Evolutionary conservation across 2,329 filamentous ascomycete genomes (phyloP).

Genomic region (Trichoderma pleuroti): DNA sequence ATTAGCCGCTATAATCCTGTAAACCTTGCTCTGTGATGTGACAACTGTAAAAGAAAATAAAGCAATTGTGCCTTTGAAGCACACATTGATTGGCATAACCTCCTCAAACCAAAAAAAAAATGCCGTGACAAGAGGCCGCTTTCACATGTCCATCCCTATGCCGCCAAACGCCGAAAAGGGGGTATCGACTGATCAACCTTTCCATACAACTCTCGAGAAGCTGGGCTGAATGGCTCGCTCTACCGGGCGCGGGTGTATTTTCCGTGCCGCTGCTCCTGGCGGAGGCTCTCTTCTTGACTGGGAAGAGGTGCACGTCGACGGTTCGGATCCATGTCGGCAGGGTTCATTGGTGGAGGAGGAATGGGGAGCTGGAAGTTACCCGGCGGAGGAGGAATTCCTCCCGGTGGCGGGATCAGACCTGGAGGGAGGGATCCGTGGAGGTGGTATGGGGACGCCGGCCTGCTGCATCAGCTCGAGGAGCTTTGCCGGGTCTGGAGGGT

Average conservation of each 20-base stretch:
- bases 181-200: conserved; percentile 19
- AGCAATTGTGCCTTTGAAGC: not conserved
- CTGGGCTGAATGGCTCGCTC: not conserved
- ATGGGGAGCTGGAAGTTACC: conserved; percentile 35
- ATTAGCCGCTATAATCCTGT: not conserved
- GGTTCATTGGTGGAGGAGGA: conserved; percentile 40
- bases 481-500: conserved; percentile 58
- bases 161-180: conserved; percentile 25
- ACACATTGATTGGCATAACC: not conserved
- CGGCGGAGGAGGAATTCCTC: conserved; percentile 33
- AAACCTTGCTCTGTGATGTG: not conserved
- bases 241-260: conserved; percentile 56
- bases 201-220: not conserved
- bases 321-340: conserved; percentile 31
- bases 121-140: not conserved
- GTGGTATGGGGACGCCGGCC: conserved; percentile 59
- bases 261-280: conserved; percentile 68
- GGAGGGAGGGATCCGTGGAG: conserved; percentile 45
- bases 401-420: conserved; percentile 43
- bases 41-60: not conserved
- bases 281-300: conserved; percentile 78
- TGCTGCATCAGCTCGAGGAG: conserved; percentile 64
- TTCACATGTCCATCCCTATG: conserved; percentile 8
- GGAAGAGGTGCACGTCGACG: conserved; percentile 66
- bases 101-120: not conserved